Conservation (phyloP, 805 yeast genomes). For the Maudiozyma serrabonitensis region DNA sequence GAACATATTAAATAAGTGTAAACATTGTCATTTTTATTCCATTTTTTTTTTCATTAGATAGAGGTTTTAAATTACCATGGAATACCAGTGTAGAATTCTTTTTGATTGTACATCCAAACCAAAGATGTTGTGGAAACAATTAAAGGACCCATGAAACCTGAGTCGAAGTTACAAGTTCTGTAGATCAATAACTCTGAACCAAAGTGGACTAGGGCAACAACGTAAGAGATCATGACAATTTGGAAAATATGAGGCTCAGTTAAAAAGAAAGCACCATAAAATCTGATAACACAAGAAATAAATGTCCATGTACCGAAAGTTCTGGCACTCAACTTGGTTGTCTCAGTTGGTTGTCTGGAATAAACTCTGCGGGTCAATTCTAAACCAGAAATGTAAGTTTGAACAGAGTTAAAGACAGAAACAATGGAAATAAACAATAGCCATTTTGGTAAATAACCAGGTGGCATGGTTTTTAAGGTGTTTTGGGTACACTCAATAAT, state of each 20-base stretch:
- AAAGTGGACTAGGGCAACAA: constrained; percentile 79
- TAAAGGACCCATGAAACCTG: constrained; percentile 84
- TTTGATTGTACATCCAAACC: constrained; percentile 71
- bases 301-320: constrained; percentile 98
- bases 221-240: constrained; percentile 68
- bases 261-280: constrained; percentile 76
- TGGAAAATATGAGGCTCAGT: constrained; percentile 63
- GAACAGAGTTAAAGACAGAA: constrained; percentile 84
- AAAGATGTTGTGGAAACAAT: constrained; percentile 67
- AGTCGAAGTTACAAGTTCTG: constrained; percentile 73
- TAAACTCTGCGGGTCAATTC: constrained; percentile 74
- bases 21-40: background rate
- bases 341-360: constrained; percentile 49
- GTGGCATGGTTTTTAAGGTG: constrained; percentile 22
- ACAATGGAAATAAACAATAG: constrained; percentile 73
- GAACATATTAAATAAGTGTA: background rate
- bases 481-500: constrained; percentile 26
- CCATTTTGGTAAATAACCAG: constrained; percentile 70
- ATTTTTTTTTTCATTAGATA: background rate
- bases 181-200: constrained; percentile 71
- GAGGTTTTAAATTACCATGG: constrained; percentile 2
- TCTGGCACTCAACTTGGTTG: constrained; percentile 70
- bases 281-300: constrained; percentile 71
- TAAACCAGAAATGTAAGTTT: constrained; percentile 70
- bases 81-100: constrained; percentile 46